Evolutionary conservation across 163 green algal species (phyloP).

Genomic region (Coccomyxa subellipsoidea): DNA sequence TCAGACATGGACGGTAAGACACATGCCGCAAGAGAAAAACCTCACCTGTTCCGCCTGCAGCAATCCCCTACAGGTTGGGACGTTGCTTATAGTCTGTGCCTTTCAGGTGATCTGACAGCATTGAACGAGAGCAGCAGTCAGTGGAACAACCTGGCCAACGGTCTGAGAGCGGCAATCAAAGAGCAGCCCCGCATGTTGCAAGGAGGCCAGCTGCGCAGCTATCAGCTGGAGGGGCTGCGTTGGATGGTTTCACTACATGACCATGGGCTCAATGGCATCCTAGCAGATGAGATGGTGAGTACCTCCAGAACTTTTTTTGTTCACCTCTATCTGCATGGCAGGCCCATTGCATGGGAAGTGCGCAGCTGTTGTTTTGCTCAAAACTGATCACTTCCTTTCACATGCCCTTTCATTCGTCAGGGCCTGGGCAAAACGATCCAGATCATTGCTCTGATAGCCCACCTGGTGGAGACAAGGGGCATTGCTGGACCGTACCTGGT

Average conservation of each 20-base stretch:
- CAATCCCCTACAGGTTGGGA: too few species aligned
- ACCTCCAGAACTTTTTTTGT: too few species aligned
- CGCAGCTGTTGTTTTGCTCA: too few species aligned
- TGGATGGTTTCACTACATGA: conserved; percentile 86
- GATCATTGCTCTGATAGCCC: conserved; percentile 70
- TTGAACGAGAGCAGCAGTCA: conserved; percentile 42
- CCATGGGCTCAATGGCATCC: conserved; percentile 87
- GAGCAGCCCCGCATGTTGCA: conserved; percentile 70
- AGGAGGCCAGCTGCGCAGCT: conserved; percentile 33
- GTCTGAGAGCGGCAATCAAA: conserved; percentile 51
- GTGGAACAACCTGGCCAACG: conserved; percentile 50
- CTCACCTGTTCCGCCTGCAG: too few species aligned
- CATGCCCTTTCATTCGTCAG: too few species aligned
- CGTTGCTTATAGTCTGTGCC: too few species aligned
- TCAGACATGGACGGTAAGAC: too few species aligned
- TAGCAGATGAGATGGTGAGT: conserved; percentile 89
- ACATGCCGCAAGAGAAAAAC: too few species aligned
- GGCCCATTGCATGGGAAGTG: too few species aligned
- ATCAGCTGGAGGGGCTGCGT: conserved; percentile 74
- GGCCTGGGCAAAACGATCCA: conserved; percentile 11
- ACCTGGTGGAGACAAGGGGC: conserved; percentile 57
- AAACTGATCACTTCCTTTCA: too few species aligned
- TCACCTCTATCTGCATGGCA: too few species aligned
- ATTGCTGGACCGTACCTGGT: conserved; percentile 70
- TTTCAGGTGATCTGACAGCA: background rate